Percentiles rank a stretch among this genome's conserved stretches.
These are phyloP conservation scores for Pestalotiopsis fici DNA, from an alignment of 2,329 filamentous ascomycete genomes.

Conservation along the genomic window DNA sequence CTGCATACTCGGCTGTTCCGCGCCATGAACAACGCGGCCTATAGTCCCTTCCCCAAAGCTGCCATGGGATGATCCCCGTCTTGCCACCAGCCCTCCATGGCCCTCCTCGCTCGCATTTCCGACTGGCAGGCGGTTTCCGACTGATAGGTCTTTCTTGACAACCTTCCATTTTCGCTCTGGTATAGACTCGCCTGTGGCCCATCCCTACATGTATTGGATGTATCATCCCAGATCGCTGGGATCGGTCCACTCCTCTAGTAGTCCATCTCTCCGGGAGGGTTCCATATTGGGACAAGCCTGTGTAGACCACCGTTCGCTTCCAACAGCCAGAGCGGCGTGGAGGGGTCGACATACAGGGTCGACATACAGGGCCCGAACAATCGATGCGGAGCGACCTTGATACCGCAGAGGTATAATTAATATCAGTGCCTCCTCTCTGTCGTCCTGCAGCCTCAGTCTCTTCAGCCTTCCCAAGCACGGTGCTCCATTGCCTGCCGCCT, in stretches of 20 bases:
- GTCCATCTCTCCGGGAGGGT: not conserved
- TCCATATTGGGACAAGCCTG: not conserved
- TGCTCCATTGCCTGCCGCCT: not conserved
- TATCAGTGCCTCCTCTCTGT: not conserved
- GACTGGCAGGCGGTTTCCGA: not conserved
- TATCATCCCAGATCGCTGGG: conserved; percentile 3
- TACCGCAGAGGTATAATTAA: not conserved
- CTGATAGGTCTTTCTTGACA: not conserved
- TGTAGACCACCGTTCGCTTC: not conserved
- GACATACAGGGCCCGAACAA: not conserved
- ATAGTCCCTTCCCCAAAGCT: not conserved
- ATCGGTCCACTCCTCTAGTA: not conserved
- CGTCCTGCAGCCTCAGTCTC: not conserved
- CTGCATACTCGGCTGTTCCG: not conserved
- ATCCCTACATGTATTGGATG: not conserved
- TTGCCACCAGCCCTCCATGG: not conserved
- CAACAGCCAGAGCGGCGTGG: not conserved
- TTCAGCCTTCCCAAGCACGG: not conserved
- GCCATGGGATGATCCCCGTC: not conserved
- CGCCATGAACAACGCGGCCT: not conserved
- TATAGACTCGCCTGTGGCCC: not conserved
- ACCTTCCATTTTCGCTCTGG: conserved; percentile 2
- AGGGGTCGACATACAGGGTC: not conserved
- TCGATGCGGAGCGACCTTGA: not conserved
- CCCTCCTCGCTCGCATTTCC: not conserved